These are phyloP conservation scores for Penicillium coprophilum DNA, from an alignment of 495 filamentous ascomycete genomes.

Conservation along the genomic window DNA sequence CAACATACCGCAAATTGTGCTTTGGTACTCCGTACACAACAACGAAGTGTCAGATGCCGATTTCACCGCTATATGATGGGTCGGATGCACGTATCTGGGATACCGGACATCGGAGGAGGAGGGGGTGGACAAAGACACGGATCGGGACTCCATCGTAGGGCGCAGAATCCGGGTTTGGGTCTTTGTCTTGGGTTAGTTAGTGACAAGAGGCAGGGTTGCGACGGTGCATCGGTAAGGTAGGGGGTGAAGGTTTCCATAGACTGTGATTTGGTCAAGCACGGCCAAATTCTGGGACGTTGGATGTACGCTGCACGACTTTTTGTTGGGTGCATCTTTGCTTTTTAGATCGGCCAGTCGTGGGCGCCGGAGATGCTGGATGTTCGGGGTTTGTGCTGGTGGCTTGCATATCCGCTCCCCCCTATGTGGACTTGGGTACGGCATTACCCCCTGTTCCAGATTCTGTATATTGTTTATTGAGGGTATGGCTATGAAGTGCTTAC, in stretches of 20 bases:
- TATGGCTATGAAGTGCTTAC: neutral
- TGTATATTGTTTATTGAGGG: neutral
- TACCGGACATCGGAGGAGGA: neutral
- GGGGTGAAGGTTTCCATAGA: neutral
- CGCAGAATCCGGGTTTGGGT: neutral
- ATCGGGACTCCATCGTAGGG: neutral
- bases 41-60: neutral
- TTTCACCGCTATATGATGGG: constrained; percentile 31
- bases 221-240: neutral
- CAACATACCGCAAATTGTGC: neutral
- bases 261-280: neutral
- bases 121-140: neutral
- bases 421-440: constrained; percentile 6
- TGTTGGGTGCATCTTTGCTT: neutral
- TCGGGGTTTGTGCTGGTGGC: neutral
- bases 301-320: constrained; percentile 13
- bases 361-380: constrained; percentile 11
- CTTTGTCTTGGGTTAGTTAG: neutral
- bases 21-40: neutral
- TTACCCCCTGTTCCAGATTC: neutral
- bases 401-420: constrained; percentile 24
- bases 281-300: neutral
- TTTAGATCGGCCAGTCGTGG: constrained; percentile 10
- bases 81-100: constrained; percentile 11
- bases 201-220: constrained; percentile 1